Evolutionary conservation across 345 rosid genomes (phyloP), one percentile per base, ranked within the genome.

Genomic region (Excoecaria cochinchinensis): DNA sequence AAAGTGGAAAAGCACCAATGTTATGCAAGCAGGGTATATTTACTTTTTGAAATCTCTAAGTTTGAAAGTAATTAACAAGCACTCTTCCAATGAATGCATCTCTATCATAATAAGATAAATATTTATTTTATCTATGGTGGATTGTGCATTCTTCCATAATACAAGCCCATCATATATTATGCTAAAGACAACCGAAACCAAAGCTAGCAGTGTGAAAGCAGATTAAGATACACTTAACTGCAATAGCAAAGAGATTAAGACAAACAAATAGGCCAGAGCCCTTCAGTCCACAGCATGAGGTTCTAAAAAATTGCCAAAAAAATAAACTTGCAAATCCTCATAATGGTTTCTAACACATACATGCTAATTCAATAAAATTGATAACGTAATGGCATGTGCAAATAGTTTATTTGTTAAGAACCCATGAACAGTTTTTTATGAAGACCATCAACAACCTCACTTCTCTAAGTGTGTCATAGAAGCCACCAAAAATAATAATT

Each of bases 401-500:
- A 76, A 71, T 36, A 74, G 39, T 68, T 52, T 31, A 51, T 36
- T 31, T 56, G 17, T 19, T 70, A 66, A 53, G 59, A 69, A 74
- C 42, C 39, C 24, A 72, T 50, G 12, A 74, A 36, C 11, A 62
- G 39, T 63, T 58, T 60, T 65, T 9, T 53, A 46, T 25, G 14
- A 80, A 67, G 67, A 77, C 69, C 15, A 56, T 77, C 67, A 85
- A 83, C 92, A 85, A 95, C 99, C 99, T 95, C 85, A 95, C 97
- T 95, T 95, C 99, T 83, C 99, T 89, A 50, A 95, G 95, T 61
- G 99, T 95, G 77, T 95, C 97, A 74, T 95, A 95, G 87, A 95
- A 95, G 85, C 99, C 99, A 72, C 99, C 99, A 76, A 95, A 95
- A 79, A 91, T 79, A 71, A 95, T 82, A 77, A 95, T 88, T 87